phyloP scores from a whole-genome alignment of 2,329 filamentous ascomycete genomes.

The Colletotrichum tropicale region DNA sequence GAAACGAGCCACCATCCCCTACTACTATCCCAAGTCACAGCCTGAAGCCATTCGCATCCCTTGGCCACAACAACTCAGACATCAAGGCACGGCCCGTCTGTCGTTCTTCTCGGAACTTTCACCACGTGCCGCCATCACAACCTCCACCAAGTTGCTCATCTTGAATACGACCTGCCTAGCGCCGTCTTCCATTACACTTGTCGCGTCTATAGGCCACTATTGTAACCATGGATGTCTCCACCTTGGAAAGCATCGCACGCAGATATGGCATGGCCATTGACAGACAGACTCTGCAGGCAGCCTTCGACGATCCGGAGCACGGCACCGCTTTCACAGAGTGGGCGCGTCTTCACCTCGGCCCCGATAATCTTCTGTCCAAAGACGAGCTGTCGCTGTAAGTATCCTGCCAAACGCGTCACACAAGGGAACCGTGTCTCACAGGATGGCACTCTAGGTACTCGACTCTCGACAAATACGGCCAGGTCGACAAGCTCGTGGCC shows the following conservation, averaged over 20 bases:
- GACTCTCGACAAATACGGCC: conserved; percentile 51
- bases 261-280: conserved; percentile 37
- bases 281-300: conserved; percentile 36
- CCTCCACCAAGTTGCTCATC: background rate
- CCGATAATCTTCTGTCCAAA: conserved; percentile 56
- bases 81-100: conserved; percentile 3
- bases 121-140: background rate
- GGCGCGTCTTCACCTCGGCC: conserved; percentile 51
- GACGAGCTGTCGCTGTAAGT: conserved; percentile 60
- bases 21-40: background rate
- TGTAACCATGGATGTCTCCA: conserved; percentile 1
- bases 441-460: conserved; percentile 47
- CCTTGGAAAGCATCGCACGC: conserved; percentile 28
- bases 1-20: background rate
- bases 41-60: background rate
- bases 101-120: conserved; percentile 1
- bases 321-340: conserved; percentile 48
- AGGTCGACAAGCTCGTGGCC: conserved; percentile 49
- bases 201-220: background rate
- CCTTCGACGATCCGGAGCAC: conserved; percentile 37
- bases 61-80: background rate
- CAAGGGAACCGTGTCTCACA: background rate
- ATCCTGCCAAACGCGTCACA: background rate
- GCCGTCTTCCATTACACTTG: background rate
- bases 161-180: background rate